Evolutionary conservation across 805 yeast genomes (phyloP).

Genomic region (Pichia eremophila): DNA sequence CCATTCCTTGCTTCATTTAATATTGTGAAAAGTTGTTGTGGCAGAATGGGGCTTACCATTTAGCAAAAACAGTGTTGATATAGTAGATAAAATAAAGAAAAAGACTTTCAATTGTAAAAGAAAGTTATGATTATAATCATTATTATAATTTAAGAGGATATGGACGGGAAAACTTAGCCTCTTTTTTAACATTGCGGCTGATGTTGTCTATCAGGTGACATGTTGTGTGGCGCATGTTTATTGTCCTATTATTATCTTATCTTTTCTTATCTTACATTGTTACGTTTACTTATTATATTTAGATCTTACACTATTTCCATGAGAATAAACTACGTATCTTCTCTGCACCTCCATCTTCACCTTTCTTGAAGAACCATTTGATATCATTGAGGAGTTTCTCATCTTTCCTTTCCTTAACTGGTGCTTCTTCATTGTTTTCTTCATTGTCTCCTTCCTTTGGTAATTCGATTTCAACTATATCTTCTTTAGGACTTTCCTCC

Average conservation of each 20-base stretch:
- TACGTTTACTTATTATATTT: too few relatives aligned
- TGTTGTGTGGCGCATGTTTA: too few relatives aligned
- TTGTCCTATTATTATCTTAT: too few relatives aligned
- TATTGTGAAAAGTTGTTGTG: constrained; percentile 2
- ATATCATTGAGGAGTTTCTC: background rate
- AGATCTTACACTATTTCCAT: background rate
- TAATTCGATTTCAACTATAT: background rate
- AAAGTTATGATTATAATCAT: too few relatives aligned
- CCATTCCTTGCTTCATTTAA: constrained; percentile 4
- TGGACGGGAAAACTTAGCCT: too few relatives aligned
- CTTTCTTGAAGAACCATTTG: background rate
- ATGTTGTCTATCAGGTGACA: too few relatives aligned
- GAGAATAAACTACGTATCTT: background rate
- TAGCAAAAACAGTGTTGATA: background rate
- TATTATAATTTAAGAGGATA: too few relatives aligned
- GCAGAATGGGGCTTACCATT: background rate
- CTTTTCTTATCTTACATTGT: too few relatives aligned
- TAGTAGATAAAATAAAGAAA: background rate
- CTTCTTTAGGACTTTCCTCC: background rate
- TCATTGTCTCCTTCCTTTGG: background rate
- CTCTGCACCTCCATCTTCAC: background rate
- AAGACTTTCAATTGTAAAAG: background rate
- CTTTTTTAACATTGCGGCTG: too few relatives aligned
- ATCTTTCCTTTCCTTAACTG: background rate
- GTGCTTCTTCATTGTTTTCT: too few relatives aligned